Evolutionary conservation across 2,329 filamentous ascomycete genomes (phyloP).

Genomic region (Talaromyces albobiverticillius): DNA sequence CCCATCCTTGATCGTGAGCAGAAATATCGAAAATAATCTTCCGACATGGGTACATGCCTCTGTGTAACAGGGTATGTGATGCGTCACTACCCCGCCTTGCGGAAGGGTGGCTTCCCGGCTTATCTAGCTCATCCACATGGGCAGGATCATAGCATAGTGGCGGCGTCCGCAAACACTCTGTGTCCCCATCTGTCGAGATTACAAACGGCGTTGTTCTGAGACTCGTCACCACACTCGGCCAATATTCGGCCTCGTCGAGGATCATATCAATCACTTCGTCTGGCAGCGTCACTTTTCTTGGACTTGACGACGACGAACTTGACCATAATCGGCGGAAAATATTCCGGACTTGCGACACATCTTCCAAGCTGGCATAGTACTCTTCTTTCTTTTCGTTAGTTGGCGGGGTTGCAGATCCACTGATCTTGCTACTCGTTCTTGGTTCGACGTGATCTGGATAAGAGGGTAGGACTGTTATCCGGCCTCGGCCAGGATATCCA

Average conservation of each 20-base stretch:
- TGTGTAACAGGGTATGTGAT: constrained; percentile 28
- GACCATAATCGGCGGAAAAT: constrained; percentile 28
- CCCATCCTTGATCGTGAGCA: constrained; percentile 38
- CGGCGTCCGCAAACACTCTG: constrained; percentile 31
- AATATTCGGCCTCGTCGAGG: constrained; percentile 34
- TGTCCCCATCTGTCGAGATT: constrained; percentile 32
- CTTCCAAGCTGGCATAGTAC: constrained; percentile 28
- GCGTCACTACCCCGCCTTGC: not conserved
- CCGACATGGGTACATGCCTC: constrained; percentile 35
- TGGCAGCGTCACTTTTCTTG: constrained; percentile 25
- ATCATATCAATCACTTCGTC: constrained; percentile 40
- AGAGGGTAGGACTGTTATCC: constrained; percentile 5
- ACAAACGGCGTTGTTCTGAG: constrained; percentile 20
- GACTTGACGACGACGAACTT: not conserved
- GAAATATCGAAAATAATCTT: constrained; percentile 36
- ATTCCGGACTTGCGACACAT: constrained; percentile 33
- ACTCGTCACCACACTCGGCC: constrained; percentile 19
- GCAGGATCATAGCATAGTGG: constrained; percentile 34
- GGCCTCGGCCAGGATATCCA: not conserved
- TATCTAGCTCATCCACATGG: not conserved
- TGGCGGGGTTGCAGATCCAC: not conserved
- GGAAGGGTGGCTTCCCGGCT: not conserved
- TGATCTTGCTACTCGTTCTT: constrained; percentile 9
- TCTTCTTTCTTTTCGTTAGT: constrained; percentile 2
- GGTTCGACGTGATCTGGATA: constrained; percentile 2